Base-by-base conservation (phyloP, 2,329 filamentous ascomycete genomes). In the Ciborinia camelliae region DNA sequence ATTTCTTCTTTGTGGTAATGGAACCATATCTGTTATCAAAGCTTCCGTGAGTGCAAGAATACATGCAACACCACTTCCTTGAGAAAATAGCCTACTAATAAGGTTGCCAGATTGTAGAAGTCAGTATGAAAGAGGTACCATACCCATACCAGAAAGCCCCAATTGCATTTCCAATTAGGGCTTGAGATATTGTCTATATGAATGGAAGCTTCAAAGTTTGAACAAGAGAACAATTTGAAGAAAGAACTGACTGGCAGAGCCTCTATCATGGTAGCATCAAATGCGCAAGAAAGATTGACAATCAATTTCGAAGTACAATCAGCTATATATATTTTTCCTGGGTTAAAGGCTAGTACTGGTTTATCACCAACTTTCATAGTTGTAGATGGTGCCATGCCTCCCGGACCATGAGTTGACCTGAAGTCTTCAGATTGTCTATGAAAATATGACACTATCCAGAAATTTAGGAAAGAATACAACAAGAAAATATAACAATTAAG, bases 141-240 rank as follows among this genome's bases (percentile, higher is more conserved):
- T 85, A 81, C 88, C 86, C 88, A 15, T 85, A 81, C 88, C 87
- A 90, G 71, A 90, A 90, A 0, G 86, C 84, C 73, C 89, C 79
- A 37, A 85, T 80, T 2, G 81, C 82, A 0, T 78, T 80, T 52
- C 82, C 82, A 39, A 77, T 71, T 7, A 86, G 76, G 6, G 76
- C 81, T 43, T 87, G 75, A 12, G 86, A 85, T 9, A 87, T 84
- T 1, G 82, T 84, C 69, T 70, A 52, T 35, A 54, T 62, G 35
- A 59, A 45, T 14, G 61, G 12, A 45, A 61, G 9, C 37, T 53
- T 55, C 65, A 52, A 30, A 63, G 14, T 15, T 32, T 20, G n/a
- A 50, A 45, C 48, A 9, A 53, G 14, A 26, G 23, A 15, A 15
- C 20, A 45, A 18, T n/a, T 35, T 51, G 65, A 47, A 50, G 50